A percentile compares a stretch with the other conserved stretches of the same genome.
phyloP scores from a whole-genome alignment of 768 basidiomycete species.

The Steccherinum ochraceum region DNA sequence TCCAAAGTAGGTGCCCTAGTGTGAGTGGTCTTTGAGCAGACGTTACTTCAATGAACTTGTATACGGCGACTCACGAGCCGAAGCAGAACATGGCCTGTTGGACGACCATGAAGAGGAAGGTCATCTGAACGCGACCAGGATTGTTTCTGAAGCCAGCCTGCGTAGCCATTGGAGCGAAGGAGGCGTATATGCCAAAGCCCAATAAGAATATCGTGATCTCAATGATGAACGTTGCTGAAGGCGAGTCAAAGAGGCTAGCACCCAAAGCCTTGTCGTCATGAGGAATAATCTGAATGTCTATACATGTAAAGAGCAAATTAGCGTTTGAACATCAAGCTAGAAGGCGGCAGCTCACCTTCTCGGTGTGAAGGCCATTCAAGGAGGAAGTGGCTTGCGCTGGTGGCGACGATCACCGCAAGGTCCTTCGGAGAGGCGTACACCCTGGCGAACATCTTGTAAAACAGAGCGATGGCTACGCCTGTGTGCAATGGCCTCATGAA shows the following conservation, averaged over 20 bases:
- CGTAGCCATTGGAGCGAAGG: conserved; percentile 17
- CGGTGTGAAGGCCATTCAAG: conserved; percentile 25
- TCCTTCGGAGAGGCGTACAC: conserved; percentile 17
- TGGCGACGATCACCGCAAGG: conserved; percentile 14
- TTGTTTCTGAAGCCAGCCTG: conserved; percentile 17
- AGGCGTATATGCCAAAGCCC: conserved; percentile 20
- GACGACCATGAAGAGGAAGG: conserved; percentile 17
- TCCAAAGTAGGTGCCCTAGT: conserved; percentile 23
- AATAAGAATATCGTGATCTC: conserved; percentile 20
- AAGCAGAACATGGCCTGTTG: conserved; percentile 26
- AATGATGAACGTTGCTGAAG: conserved; percentile 17
- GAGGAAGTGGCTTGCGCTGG: conserved; percentile 22
- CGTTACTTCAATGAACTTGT: no score
- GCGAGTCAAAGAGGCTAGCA: conserved; percentile 21
- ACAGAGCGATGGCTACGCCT: conserved; percentile 13
- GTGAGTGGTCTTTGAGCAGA: not conserved
- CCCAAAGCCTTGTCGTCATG: conserved; percentile 14
- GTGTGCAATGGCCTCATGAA: no score
- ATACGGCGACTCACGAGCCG: conserved; percentile 15
- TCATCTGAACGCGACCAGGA: conserved; percentile 13
- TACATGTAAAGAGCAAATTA: not conserved
- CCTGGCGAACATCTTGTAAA: conserved; percentile 15
- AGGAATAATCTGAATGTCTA: conserved; percentile 24
- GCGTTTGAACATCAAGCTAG: no score
- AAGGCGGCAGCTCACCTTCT: conserved; percentile 12